Conservation (phyloP, 1,284 basidiomycete genomes). For the Gymnopus androsaceus region DNA sequence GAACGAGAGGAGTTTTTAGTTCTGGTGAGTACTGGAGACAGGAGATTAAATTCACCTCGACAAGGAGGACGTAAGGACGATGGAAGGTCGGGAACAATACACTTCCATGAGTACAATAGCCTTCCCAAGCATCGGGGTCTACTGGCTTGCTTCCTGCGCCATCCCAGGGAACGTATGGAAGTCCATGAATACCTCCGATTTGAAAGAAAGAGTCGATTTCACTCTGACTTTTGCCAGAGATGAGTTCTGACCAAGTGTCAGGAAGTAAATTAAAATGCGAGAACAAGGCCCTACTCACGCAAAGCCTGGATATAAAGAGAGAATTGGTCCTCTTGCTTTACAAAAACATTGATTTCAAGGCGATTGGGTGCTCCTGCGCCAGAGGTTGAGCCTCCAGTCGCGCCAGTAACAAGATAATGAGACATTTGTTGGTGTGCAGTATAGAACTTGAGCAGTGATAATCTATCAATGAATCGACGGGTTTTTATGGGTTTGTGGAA, state of each 20-base stretch:
- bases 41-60: slow-evolving; percentile 40
- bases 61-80: slow-evolving; percentile 50
- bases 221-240: slow-evolving; percentile 33
- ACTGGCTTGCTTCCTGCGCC: slow-evolving; percentile 30
- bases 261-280: background rate
- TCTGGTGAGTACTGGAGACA: background rate
- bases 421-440: slow-evolving; percentile 1
- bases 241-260: slow-evolving; percentile 28
- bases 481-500: too few species aligned
- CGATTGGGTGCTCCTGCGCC: slow-evolving; percentile 31
- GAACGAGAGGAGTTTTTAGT: background rate
- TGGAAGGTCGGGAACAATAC: slow-evolving; percentile 58
- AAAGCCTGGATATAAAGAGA: slow-evolving; percentile 31
- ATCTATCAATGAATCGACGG: too few species aligned
- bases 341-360: slow-evolving; percentile 46
- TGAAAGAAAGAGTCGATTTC: slow-evolving; percentile 44
- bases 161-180: slow-evolving; percentile 46
- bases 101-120: slow-evolving; percentile 52
- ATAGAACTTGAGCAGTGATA: background rate
- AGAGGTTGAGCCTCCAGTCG: slow-evolving; percentile 27
- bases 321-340: slow-evolving; percentile 44
- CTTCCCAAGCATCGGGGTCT: slow-evolving; percentile 33
- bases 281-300: slow-evolving; percentile 28
- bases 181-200: slow-evolving; percentile 51
- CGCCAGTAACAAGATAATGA: slow-evolving; percentile 33